Base-by-base conservation (phyloP, 179 eudicot genomes). In the Silene coronaria region DNA sequence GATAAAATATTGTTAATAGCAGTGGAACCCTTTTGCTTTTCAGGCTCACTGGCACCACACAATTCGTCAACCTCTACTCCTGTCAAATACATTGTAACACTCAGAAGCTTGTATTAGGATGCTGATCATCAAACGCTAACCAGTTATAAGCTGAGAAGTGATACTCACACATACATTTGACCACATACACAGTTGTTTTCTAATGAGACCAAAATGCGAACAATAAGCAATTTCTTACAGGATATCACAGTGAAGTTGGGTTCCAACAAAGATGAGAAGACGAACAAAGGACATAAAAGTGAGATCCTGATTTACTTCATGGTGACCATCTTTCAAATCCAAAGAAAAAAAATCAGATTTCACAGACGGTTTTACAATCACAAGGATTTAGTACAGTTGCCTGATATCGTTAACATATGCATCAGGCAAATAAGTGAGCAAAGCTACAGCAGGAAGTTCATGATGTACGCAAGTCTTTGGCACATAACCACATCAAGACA, bases 11-110 rank as follows among this genome's bases (percentile, higher is more conserved):
- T 90, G 81, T 70, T 85, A 76, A 83, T 79, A 77, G 96, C 91
- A 78, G 82, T 70, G 28, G 82, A 57, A 62, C 93, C 91, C 71
- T 88, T 85, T 79, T 72, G 82, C 85, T 90, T 90, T 78, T 93
- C 97, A 60, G 84, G 36, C 76, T 91, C 96, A 86, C 84, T 87
- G 63, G 96, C 96, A 80, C 87, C 88, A 76, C 93, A 91, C 3
- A 76, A 76, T 77, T 90, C 89, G 53, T 88, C 87, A 75, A 75
- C 77, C 19, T 86, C 89, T 76, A 80, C 64, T 76, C 87, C 96
- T 92, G 91, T 42, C 78, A 77, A 48, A 48, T 55, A 79, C 48
- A 85, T 79, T 65, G 53, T 24, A 57, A 53, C 70, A 27, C 58
- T 76, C 46, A 71, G 74, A 81, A 71, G 70, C 68, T 70, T 72